Evolutionary conservation across 495 filamentous ascomycete species (phyloP).

Genomic region (Platismatia glauca): DNA sequence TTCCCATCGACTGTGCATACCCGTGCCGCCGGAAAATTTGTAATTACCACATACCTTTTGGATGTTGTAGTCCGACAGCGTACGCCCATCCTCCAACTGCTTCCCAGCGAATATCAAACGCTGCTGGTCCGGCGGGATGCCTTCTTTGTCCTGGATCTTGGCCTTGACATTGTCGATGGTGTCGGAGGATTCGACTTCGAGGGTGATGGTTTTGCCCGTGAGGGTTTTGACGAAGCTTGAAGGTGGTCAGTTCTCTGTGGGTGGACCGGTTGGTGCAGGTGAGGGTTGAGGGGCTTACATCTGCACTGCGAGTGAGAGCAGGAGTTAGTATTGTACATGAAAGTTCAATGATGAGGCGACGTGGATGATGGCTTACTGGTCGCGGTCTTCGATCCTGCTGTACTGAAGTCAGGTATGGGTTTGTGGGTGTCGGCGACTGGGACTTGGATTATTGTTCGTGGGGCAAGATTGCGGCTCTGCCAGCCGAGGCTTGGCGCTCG

Average conservation of each 20-base stretch:
- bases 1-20: neutral
- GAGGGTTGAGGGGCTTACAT: slow-evolving; percentile 47
- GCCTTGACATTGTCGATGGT: slow-evolving; percentile 98
- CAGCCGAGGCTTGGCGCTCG: neutral
- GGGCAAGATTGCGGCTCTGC: neutral
- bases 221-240: slow-evolving; percentile 92
- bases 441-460: slow-evolving; percentile 6
- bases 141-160: slow-evolving; percentile 99
- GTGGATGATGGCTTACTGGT: slow-evolving; percentile 44
- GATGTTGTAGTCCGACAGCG: slow-evolving; percentile 99
- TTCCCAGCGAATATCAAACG: slow-evolving; percentile 99
- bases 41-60: slow-evolving; percentile 67
- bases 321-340: slow-evolving; percentile 29
- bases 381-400: slow-evolving; percentile 44
- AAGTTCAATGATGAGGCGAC: neutral
- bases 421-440: no score
- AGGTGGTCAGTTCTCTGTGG: slow-evolving; percentile 5
- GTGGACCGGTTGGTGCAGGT: slow-evolving; percentile 10
- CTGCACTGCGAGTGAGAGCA: slow-evolving; percentile 52
- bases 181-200: slow-evolving; percentile 97
- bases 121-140: slow-evolving; percentile 98
- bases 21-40: neutral
- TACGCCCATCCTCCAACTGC: slow-evolving; percentile 98
- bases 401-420: slow-evolving; percentile 2
- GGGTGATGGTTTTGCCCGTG: slow-evolving; percentile 99